Evolutionary conservation across 257 asterid genomes (phyloP).

Genomic region (Haberlea rhodopensis): DNA sequence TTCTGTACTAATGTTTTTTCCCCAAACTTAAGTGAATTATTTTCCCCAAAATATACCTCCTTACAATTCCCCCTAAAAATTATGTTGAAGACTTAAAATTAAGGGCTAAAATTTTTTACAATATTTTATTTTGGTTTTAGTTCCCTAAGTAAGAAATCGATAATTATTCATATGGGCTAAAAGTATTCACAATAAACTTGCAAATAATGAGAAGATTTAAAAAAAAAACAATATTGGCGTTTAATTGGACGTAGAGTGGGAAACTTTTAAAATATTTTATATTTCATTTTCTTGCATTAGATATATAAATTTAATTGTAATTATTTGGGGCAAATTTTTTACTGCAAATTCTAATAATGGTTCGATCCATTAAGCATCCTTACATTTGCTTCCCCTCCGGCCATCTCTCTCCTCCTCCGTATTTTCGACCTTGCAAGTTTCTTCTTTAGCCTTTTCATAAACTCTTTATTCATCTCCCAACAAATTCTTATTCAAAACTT

Average conservation of each 20-base stretch:
- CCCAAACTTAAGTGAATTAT: too few relatives aligned
- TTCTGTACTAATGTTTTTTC: too few relatives aligned
- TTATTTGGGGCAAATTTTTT: conserved; percentile 21
- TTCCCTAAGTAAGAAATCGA: too few relatives aligned
- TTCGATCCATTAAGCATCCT: conserved; percentile 38
- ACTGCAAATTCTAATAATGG: too few relatives aligned
- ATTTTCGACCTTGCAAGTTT: conserved; percentile 53
- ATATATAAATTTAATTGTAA: conserved; percentile 21
- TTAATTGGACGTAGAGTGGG: conserved; percentile 34
- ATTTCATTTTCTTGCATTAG: conserved; percentile 26
- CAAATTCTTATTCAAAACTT: conserved; percentile 21
- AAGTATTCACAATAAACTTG: too few relatives aligned
- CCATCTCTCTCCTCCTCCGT: conserved; percentile 29
- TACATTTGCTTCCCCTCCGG: conserved; percentile 44
- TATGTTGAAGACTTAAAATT: too few relatives aligned
- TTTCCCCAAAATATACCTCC: too few relatives aligned
- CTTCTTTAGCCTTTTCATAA: conserved; percentile 34
- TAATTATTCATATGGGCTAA: too few relatives aligned
- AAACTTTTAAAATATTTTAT: conserved; percentile 13
- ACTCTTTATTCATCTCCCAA: conserved; percentile 34
- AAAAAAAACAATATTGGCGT: conserved; percentile 29
- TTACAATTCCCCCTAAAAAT: too few relatives aligned
- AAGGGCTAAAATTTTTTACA: too few relatives aligned
- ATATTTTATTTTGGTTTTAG: too few relatives aligned
- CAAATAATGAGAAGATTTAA: neutral